Base-by-base conservation (phyloP, 805 yeast species). In the Teunomyces kruisii region DNA sequence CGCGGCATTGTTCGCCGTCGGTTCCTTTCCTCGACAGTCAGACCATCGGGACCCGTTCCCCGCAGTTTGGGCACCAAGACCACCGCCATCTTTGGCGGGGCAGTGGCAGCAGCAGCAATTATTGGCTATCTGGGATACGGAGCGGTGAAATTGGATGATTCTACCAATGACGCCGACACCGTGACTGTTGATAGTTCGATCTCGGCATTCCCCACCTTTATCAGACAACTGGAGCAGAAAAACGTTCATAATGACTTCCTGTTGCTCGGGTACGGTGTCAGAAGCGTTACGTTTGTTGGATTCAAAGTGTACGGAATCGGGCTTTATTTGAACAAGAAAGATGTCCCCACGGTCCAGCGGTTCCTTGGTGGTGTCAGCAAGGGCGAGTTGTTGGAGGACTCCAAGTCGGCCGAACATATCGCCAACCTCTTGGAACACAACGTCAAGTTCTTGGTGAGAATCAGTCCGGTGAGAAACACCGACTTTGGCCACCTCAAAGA, bases 251-350 rank as follows among this genome's bases (percentile, higher is more conserved):
- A 70, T 0, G 59, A 68, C 3, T 86, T 74, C 59, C 68, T 76
- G 16, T 62, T 91, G 27, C 56, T 94, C 3, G 98, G 96, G 0
- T 76, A 79, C 45, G 98, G 99, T 1, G 79, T 83, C 2, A 75
- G 98, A 58, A 70, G 86, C 0, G 97, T 92, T 14, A 87, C 97
- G 0, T 87, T 94, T 57, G 55, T 91, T 33, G 75, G 77, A 19
- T 81, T 94, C 70, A 88, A 83, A 55, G 97, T 94, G 1, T 92
- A 92, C 60, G 96, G 88, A 0, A 72, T 88, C 31, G 98, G 96
- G 0, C 67, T 94, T 6, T 92, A 92, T 60, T 71, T 88, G 32
- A 84, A 89, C 5, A 61, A 72, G 6, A 74, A 77, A 0, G 96
- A 89, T 56, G 55, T 73, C 12, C n/a, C 38, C 1, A 30, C 38